Base-by-base conservation (phyloP, 305 asterid species). In the Fraxinus nigra region DNA sequence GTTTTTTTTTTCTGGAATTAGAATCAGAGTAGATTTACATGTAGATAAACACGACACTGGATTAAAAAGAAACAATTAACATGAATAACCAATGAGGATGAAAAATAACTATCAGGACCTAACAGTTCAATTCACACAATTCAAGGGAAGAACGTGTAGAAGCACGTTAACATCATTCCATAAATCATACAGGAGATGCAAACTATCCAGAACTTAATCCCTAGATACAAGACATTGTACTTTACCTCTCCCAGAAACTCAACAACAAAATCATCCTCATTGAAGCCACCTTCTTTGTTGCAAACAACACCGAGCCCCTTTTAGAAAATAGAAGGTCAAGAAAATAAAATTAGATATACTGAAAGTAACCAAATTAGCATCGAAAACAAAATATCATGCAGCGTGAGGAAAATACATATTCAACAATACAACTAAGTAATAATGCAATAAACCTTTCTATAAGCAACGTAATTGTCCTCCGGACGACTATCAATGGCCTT, bases 261-360 rank as follows among this genome's bases (percentile, higher is more conserved):
- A 74, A 97, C 99, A 72, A 97, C 97, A 87, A 97, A 97, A 87
- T 97, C 99, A 56, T 97, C 99, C 82, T 92, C 92, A 78, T 85
- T 80, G 81, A 97, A 97, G 84, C 99, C 99, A 82, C 93, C 95
- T 90, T 97, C 92, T 89, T 90, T 97, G 86, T 93, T 89, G 93
- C 99, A 97, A 85, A 97, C 97, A 86, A 97, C 99, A 84, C 99
- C 99, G 85, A 97, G 99, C 75, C 99, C 99, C 99, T 97, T 65
- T 32, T 30, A 16, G 13, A 7, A 87, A 77, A 75, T 18, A 84
- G 79, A 82, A 82, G 76, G 77, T 81, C 78, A 80, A 81, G 26
- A 24, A 82, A 83, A 82, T 75, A 72, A 83, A 79, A 54, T 76
- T 67, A 67, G 74, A 67, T 67, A 26, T 26, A 7, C 72, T 24